These are phyloP conservation scores for Stemphylium lycopersici DNA, from an alignment of 2,329 filamentous ascomycete genomes.

Conservation along the genomic window DNA sequence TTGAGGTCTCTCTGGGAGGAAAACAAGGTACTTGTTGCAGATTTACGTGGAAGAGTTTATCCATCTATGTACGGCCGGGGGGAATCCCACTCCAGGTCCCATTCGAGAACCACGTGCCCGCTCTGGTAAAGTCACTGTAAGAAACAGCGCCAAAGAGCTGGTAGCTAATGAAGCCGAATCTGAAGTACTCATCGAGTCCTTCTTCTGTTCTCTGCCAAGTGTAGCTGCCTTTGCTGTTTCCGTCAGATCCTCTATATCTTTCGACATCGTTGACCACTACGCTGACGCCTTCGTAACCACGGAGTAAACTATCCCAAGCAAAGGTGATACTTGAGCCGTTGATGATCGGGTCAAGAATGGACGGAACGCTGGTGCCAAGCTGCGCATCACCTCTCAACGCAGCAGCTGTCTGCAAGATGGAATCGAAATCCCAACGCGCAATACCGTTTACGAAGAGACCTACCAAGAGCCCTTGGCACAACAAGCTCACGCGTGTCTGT, in stretches of 20 bases:
- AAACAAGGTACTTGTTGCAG: too few species aligned
- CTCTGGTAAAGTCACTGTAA: slow-evolving; percentile 44
- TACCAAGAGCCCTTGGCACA: slow-evolving; percentile 88
- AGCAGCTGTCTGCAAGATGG: slow-evolving; percentile 79
- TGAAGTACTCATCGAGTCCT: slow-evolving; percentile 39
- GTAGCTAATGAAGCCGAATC: slow-evolving; percentile 45
- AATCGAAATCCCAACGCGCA: slow-evolving; percentile 90
- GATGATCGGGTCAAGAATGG: slow-evolving; percentile 43
- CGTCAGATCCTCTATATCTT: slow-evolving; percentile 71
- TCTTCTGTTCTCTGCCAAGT: slow-evolving; percentile 62
- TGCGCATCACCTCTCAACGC: slow-evolving; percentile 65
- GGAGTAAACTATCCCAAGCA: slow-evolving; percentile 51
- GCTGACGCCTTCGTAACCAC: slow-evolving; percentile 74
- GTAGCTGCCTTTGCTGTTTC: slow-evolving; percentile 60
- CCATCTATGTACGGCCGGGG: slow-evolving; percentile 12
- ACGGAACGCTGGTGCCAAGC: slow-evolving; percentile 64
- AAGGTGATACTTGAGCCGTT: slow-evolving; percentile 55
- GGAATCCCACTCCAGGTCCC: slow-evolving; percentile 40
- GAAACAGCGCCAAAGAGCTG: slow-evolving; percentile 34
- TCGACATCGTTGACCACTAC: slow-evolving; percentile 87
- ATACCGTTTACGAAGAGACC: slow-evolving; percentile 94
- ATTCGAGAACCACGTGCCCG: slow-evolving; percentile 41
- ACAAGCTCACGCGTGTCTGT: slow-evolving; percentile 82
- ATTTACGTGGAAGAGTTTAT: too few species aligned
- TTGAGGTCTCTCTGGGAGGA: too few species aligned